Conservation (phyloP, 306 rosid genomes). For the Pyrus betulifolia region DNA sequence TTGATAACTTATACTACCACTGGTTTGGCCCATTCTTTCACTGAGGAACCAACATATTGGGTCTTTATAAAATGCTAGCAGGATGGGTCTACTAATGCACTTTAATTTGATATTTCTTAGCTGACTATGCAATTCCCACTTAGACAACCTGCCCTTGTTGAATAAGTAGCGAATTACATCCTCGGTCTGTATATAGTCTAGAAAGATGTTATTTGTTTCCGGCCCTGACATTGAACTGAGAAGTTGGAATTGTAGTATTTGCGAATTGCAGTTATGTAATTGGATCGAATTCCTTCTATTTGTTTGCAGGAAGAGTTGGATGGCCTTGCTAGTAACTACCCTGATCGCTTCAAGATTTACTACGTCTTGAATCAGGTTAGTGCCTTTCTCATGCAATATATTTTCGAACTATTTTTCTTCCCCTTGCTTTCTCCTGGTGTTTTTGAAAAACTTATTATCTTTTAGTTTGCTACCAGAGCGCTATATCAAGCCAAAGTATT, state of each 20-base stretch:
- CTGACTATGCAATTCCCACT: neutral
- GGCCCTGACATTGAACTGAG: neutral
- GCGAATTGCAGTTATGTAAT: neutral
- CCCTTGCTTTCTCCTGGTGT: neutral
- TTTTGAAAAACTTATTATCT: neutral
- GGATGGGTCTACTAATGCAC: neutral
- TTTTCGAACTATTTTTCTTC: neutral
- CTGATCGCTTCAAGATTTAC: constrained; percentile 62
- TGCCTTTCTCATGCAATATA: constrained; percentile 13
- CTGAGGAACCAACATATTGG: neutral
- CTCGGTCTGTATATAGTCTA: neutral
- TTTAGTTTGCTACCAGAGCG: neutral
- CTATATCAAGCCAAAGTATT: neutral
- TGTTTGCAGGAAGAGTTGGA: constrained; percentile 78
- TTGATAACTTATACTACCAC: neutral
- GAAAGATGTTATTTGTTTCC: neutral
- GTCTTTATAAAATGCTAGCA: neutral
- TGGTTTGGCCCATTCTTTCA: neutral
- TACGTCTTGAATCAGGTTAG: constrained; percentile 83
- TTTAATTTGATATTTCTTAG: neutral
- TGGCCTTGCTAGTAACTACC: constrained; percentile 55
- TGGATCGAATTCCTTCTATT: neutral
- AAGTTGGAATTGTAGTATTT: neutral
- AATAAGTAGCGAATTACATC: neutral
- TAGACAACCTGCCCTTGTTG: neutral